phyloP scores from a whole-genome alignment of 495 filamentous ascomycete genomes.

The Hyaloscypha variabilis region DNA sequence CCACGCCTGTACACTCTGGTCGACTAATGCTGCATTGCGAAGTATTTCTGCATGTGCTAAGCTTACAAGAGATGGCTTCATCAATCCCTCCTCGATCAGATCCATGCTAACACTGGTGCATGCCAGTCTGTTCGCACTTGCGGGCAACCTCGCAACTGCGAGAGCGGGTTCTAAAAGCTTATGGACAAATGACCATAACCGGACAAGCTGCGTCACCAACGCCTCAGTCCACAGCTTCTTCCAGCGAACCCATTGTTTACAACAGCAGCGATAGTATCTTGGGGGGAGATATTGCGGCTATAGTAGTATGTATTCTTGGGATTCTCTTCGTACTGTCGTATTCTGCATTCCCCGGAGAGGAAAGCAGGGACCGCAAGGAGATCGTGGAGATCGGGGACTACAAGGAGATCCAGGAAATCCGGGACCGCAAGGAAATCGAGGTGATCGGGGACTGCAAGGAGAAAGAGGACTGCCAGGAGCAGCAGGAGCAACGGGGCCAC shows the following conservation, averaged over 20 bases:
- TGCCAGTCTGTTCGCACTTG: too few relatives aligned
- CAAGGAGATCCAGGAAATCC: not conserved
- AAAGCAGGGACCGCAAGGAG: not conserved
- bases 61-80: too few relatives aligned
- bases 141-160: too few relatives aligned
- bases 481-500: not conserved
- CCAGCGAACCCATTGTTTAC: not conserved
- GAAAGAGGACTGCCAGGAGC: not conserved
- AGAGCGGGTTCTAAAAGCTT: too few relatives aligned
- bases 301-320: not conserved
- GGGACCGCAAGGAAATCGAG: not conserved
- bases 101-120: too few relatives aligned
- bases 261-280: not conserved
- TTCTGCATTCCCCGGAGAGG: not conserved
- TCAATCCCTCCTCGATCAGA: too few relatives aligned
- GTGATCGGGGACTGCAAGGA: not conserved
- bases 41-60: too few relatives aligned
- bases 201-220: not conserved
- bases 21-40: too few relatives aligned
- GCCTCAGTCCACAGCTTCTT: slow-evolving; percentile 1
- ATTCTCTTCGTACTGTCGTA: not conserved
- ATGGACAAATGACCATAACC: not conserved
- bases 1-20: too few relatives aligned
- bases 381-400: not conserved
- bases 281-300: not conserved